phyloP scores from a whole-genome alignment of 2,329 filamentous ascomycete species.

The Emydomyces testavorans region DNA sequence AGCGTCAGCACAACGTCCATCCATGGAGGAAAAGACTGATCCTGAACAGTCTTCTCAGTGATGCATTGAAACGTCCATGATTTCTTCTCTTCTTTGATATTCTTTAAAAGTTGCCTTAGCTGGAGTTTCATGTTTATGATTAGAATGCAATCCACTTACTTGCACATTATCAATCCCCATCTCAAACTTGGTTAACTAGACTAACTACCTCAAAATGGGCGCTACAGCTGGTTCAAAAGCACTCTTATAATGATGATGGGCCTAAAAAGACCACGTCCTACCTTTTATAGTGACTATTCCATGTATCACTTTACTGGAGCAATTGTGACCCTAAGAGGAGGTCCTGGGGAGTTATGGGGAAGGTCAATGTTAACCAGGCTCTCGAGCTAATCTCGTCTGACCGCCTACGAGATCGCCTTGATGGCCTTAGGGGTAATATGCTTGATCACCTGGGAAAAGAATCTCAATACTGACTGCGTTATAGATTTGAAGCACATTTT shows the following conservation, averaged over 20 bases:
- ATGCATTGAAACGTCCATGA: too few species aligned
- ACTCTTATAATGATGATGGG: neutral
- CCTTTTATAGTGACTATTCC: neutral
- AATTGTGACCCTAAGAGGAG: neutral
- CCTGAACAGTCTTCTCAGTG: too few species aligned
- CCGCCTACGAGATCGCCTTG: constrained; percentile 37
- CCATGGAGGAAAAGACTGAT: neutral
- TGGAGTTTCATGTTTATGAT: neutral
- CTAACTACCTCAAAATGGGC: neutral
- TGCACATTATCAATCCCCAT: neutral
- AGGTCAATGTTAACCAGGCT: constrained; percentile 34
- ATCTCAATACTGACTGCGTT: neutral
- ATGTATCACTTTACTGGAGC: neutral
- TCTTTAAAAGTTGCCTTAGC: too few species aligned
- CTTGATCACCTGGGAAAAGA: neutral
- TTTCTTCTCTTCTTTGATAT: too few species aligned
- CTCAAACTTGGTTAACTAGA: neutral
- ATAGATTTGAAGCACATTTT: constrained; percentile 47
- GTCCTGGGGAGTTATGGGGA: constrained; percentile 25
- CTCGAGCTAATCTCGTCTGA: constrained; percentile 35
- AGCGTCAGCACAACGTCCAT: neutral
- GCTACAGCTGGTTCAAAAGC: neutral
- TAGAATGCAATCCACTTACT: neutral
- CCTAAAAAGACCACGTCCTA: neutral
- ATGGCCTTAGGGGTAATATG: constrained; percentile 39